These are phyloP conservation scores for Pouteria campechiana DNA, from an alignment of 179 eudicot genomes.

Conservation along the genomic window DNA sequence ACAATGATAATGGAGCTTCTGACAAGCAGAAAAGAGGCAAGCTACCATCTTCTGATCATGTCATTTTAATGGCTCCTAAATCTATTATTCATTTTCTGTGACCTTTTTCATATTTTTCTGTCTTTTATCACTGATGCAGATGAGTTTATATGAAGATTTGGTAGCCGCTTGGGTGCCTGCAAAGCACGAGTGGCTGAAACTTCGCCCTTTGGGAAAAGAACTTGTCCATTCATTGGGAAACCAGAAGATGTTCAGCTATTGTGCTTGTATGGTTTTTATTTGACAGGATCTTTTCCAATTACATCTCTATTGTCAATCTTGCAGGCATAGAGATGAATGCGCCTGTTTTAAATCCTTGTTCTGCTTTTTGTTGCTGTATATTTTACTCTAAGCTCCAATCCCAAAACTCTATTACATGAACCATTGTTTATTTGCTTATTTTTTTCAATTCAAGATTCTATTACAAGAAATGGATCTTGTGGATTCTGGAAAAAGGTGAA, in stretches of 20 bases:
- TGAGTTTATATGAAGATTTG: slow-evolving; percentile 98
- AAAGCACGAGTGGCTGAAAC: slow-evolving; percentile 78
- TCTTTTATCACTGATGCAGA: slow-evolving; percentile 33
- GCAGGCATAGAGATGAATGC: too few relatives aligned
- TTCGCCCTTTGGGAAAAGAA: slow-evolving; percentile 77
- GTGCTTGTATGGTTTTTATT: slow-evolving; percentile 98
- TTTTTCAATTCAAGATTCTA: too few relatives aligned
- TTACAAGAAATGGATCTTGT: too few relatives aligned
- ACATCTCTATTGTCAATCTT: too few relatives aligned
- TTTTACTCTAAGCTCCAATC: too few relatives aligned
- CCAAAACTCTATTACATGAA: too few relatives aligned
- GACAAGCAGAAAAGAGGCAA: slow-evolving; percentile 79
- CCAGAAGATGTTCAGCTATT: slow-evolving; percentile 80
- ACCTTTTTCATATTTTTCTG: background rate
- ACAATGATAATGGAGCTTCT: slow-evolving; percentile 62
- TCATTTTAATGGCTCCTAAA: background rate
- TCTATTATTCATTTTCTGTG: background rate
- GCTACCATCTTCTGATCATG: slow-evolving; percentile 7
- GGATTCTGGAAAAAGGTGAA: too few relatives aligned
- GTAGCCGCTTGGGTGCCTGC: slow-evolving; percentile 99
- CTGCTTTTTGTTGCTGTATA: too few relatives aligned
- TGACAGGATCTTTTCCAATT: too few relatives aligned
- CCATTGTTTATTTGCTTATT: too few relatives aligned
- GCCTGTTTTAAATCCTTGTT: too few relatives aligned
- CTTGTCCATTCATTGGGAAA: slow-evolving; percentile 66